A percentile compares a stretch with the other conserved stretches of the same genome.
Conservation (phyloP, 2,329 filamentous ascomycete species). For the Cladophialophora carrionii region DNA sequence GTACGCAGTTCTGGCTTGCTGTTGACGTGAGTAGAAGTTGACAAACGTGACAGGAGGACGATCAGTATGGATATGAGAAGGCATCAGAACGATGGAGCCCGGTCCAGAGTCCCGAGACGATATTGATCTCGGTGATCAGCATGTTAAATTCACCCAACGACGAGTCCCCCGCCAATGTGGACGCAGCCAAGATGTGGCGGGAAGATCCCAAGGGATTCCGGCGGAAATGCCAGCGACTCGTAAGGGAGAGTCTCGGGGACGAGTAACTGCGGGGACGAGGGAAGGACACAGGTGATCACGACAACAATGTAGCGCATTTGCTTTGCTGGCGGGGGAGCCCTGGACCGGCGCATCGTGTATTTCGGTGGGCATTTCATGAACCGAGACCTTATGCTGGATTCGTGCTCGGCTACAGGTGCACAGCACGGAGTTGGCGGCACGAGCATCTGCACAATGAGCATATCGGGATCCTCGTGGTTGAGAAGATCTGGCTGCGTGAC, state of each 20-base stretch:
- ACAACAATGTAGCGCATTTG: neutral
- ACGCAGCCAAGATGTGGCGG: slow-evolving; percentile 85
- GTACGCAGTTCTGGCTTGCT: neutral
- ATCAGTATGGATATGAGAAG: slow-evolving; percentile 89
- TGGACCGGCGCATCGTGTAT: neutral
- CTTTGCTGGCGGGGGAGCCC: neutral
- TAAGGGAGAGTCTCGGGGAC: slow-evolving; percentile 79
- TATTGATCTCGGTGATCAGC: slow-evolving; percentile 87
- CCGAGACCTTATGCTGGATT: neutral
- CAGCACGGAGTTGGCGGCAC: slow-evolving; percentile 17
- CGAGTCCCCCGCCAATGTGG: slow-evolving; percentile 92
- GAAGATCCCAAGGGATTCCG: slow-evolving; percentile 80
- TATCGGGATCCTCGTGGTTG: neutral
- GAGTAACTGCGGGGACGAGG: slow-evolving; percentile 48
- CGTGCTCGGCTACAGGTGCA: neutral
- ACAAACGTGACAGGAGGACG: slow-evolving; percentile 63
- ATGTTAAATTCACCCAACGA: slow-evolving; percentile 92
- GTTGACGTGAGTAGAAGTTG: neutral
- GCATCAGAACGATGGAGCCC: slow-evolving; percentile 91
- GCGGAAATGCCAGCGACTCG: slow-evolving; percentile 74
- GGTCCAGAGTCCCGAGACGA: slow-evolving; percentile 93
- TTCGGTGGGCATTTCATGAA: neutral
- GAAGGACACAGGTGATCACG: neutral
- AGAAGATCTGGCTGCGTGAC: neutral
- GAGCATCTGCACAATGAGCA: neutral